These are phyloP conservation scores for Strobilomyces confusus DNA, from an alignment of 768 basidiomycete genomes.

Conservation along the genomic window DNA sequence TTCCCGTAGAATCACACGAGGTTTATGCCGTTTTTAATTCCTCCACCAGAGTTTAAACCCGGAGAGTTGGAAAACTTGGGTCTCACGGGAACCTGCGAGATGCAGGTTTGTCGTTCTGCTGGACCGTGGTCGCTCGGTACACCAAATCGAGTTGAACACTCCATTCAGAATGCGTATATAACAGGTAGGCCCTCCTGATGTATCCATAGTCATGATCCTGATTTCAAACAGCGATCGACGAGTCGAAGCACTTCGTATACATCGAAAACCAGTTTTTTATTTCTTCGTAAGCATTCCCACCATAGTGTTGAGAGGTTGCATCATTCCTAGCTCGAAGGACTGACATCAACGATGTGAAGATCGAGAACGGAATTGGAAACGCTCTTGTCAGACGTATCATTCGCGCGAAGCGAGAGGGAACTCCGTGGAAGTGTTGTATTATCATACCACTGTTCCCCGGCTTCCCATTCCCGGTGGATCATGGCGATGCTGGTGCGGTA, in stretches of 20 bases:
- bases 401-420: conserved; percentile 75
- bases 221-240: conserved; percentile 65
- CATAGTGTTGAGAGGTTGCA: neutral
- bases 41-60: conserved; percentile 87
- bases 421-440: conserved; percentile 89
- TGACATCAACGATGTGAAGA: conserved; percentile 72
- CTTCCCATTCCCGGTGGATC: conserved; percentile 89
- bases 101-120: conserved; percentile 93
- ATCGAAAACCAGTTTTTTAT: conserved; percentile 96
- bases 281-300: conserved; percentile 57
- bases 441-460: conserved; percentile 91
- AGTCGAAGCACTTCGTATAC: conserved; percentile 97
- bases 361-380: conserved; percentile 94
- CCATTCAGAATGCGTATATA: conserved; percentile 92
- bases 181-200: conserved; percentile 51
- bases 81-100: conserved; percentile 92
- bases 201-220: neutral
- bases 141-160: conserved; percentile 75
- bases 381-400: conserved; percentile 90
- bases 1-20: conserved; percentile 77
- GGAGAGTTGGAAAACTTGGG: conserved; percentile 75
- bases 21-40: conserved; percentile 88
- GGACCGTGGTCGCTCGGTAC: conserved; percentile 98
- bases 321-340: conserved; percentile 49
- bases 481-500: conserved; percentile 88